Base-by-base conservation (phyloP, 495 filamentous ascomycete species). In the Aspergillus diversus region DNA sequence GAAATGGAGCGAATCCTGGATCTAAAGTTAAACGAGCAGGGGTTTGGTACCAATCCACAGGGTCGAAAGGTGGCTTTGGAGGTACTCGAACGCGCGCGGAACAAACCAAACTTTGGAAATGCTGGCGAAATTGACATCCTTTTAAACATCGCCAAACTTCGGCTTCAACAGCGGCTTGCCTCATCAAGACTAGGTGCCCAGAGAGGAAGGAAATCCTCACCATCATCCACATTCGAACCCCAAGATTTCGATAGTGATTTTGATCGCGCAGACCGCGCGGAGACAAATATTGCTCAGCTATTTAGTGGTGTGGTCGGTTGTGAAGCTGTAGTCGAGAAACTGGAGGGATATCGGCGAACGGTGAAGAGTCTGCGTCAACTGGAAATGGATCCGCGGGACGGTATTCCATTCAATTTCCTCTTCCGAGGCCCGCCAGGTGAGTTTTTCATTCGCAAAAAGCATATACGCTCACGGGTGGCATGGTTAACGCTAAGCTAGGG, bases 161-260 rank as follows among this genome's bases (percentile, higher is more conserved):
- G 77, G 3, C 82, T 88, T 58, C 88, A 91, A 63, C 69, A 71
- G 33, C 77, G 87, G 0, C 34, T 81, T 21, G 55, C 59, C 3
- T 7, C 53, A 63, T 59, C 17, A 61, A 60, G 16, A 51, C 51
- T 4, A 35, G 47, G 12, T 49, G 5, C 8, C 5, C n/a, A 13
- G 35, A 33, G 63, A 70, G n/a, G 17, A 5, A n/a, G 13, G 1
- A 50, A 33, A 16, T 63, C 72, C 7, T 63, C 64, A 35, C 73
- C 75, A 7, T 76, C 71, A 39, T 63, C 59, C 70, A 39, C 60
- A 50, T 76, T 92, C 1, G 83, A 88, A 34, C 81, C 89, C 0
- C 60, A 72, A 7, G 91, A 94, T 69, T 88, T 94, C 66, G 91
- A 94, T 69, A 70, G 74, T 34, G 75, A 93, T 5, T 90, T 81